Percentiles rank a stretch among this genome's conserved stretches.
These are phyloP conservation scores for Botrytis sinoallii DNA, from an alignment of 2,329 filamentous ascomycete genomes.

Conservation along the genomic window DNA sequence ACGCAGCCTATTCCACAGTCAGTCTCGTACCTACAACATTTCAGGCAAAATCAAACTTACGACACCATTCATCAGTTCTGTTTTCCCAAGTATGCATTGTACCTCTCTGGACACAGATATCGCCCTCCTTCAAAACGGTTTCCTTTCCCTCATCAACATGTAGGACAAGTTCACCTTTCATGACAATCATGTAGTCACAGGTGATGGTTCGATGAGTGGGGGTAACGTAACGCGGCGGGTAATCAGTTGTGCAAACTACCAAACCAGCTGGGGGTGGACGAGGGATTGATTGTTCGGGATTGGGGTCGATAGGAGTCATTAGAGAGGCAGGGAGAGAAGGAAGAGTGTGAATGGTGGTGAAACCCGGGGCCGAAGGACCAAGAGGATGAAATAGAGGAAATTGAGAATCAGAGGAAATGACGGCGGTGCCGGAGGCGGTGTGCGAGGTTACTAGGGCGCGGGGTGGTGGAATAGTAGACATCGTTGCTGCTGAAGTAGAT, in stretches of 20 bases:
- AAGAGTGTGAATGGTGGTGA: constrained; percentile 38
- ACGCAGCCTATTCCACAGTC: constrained; percentile 22
- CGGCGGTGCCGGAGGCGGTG: constrained; percentile 35
- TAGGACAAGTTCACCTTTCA: constrained; percentile 43
- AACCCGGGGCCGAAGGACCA: constrained; percentile 35
- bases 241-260: constrained; percentile 36
- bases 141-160: constrained; percentile 42
- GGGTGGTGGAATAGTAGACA: constrained; percentile 20
- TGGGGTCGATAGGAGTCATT: not conserved
- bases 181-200: constrained; percentile 42
- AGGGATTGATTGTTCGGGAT: constrained; percentile 25
- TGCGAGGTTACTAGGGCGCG: constrained; percentile 38
- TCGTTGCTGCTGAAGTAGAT: not conserved
- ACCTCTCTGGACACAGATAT: constrained; percentile 44
- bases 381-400: constrained; percentile 37
- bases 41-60: not conserved
- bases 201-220: constrained; percentile 45
- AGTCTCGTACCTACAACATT: not conserved
- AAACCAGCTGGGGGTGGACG: constrained; percentile 40
- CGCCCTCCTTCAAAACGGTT: constrained; percentile 40
- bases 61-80: constrained; percentile 6
- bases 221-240: constrained; percentile 21
- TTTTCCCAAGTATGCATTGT: constrained; percentile 25
- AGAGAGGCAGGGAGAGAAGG: constrained; percentile 38
- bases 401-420: constrained; percentile 37